Evolutionary conservation across 441 rosid species (phyloP).

Genomic region (Manihot esculenta): DNA sequence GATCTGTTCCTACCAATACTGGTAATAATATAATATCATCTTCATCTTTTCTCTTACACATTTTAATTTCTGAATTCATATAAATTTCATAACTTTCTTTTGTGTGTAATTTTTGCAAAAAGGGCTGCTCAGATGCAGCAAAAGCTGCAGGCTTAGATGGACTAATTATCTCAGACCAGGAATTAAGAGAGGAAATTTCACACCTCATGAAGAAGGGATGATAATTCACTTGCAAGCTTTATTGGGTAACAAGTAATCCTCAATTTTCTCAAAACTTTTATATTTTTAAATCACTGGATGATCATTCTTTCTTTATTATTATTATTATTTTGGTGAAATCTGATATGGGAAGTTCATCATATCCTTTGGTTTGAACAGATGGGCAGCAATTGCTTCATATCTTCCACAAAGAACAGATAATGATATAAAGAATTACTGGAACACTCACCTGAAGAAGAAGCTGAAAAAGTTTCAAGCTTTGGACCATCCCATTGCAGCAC

Average conservation of each 20-base stretch:
- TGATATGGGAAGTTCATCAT: background rate
- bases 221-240: constrained; percentile 94
- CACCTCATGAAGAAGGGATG: constrained; percentile 95
- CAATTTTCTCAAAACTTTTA: constrained; percentile 7
- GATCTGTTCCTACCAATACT: constrained; percentile 95
- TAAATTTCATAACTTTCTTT: too few species aligned
- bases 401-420: constrained; percentile 96
- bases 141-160: constrained; percentile 98
- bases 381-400: constrained; percentile 99
- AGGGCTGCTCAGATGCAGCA: constrained; percentile 94
- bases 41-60: too few species aligned
- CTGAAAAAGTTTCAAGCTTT: constrained; percentile 58
- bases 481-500: constrained; percentile 30
- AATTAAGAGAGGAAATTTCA: constrained; percentile 92
- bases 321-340: background rate
- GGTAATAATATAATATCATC: constrained; percentile 39
- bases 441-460: constrained; percentile 95
- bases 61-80: too few species aligned
- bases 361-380: constrained; percentile 36
- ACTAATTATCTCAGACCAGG: constrained; percentile 96
- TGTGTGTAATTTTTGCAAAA: background rate
- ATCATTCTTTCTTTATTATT: background rate
- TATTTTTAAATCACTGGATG: background rate
- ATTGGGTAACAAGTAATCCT: constrained; percentile 96
- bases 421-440: constrained; percentile 97